These are phyloP conservation scores for Xanthoconium purpureum DNA, from an alignment of 768 basidiomycete species.

Conservation along the genomic window DNA sequence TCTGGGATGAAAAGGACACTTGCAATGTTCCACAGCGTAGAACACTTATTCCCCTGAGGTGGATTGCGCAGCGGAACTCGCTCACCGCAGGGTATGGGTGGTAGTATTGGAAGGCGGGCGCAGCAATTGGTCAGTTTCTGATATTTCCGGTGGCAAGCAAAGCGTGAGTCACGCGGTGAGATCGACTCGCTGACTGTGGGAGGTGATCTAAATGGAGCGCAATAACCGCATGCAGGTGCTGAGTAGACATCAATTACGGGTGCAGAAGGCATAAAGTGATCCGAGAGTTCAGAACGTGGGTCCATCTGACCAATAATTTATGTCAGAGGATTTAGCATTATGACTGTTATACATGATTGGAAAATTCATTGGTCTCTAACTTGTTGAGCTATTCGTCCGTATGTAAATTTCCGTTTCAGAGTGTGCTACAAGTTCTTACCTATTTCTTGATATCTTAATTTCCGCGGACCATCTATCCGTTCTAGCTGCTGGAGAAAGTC, in stretches of 20 bases:
- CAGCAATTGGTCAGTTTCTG: too few relatives aligned
- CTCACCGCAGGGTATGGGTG: too few relatives aligned
- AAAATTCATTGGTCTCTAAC: conserved; percentile 5
- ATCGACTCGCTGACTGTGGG: too few relatives aligned
- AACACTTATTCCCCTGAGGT: too few relatives aligned
- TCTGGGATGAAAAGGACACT: too few relatives aligned
- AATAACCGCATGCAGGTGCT: not conserved
- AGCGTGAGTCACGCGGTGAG: too few relatives aligned
- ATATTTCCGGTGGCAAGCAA: too few relatives aligned
- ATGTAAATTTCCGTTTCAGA: not conserved
- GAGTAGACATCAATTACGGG: not conserved
- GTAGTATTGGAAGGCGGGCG: too few relatives aligned
- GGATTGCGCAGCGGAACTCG: too few relatives aligned
- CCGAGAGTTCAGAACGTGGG: not conserved
- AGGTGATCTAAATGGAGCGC: too few relatives aligned
- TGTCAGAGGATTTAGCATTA: not conserved
- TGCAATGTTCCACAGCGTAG: too few relatives aligned
- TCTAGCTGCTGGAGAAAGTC: conserved; percentile 55
- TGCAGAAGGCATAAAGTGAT: not conserved
- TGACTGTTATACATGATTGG: conserved; percentile 1
- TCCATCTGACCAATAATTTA: not conserved
- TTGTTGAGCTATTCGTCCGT: conserved; percentile 20
- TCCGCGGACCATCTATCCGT: conserved; percentile 63
- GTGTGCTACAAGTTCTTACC: conserved; percentile 35
- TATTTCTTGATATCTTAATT: conserved; percentile 65